Percentiles rank a stretch among this genome's conserved stretches.
Conservation (phyloP, 2,329 filamentous ascomycete species). For the Exophiala phaeomuriformis region DNA sequence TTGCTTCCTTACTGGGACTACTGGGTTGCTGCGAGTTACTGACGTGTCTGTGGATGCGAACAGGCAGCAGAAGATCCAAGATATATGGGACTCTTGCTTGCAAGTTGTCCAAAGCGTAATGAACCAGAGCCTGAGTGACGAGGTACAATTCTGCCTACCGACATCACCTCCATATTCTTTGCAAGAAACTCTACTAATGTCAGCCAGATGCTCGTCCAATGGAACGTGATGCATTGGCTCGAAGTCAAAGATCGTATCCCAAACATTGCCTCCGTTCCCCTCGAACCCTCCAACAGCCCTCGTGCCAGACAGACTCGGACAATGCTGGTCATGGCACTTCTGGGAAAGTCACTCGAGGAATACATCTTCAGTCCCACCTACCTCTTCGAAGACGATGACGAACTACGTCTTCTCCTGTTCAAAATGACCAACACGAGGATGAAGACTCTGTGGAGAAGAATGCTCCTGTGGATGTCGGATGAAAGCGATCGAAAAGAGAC, state of each 20-base stretch:
- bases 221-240: conserved; percentile 1
- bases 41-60: too few relatives aligned
- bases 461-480: conserved; percentile 7
- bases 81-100: conserved; percentile 9
- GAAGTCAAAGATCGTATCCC: conserved; percentile 7
- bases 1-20: too few relatives aligned
- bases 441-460: background rate
- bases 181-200: background rate
- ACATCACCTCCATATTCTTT: background rate
- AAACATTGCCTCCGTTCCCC: background rate
- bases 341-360: conserved; percentile 10
- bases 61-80: conserved; percentile 3
- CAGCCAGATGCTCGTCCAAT: conserved; percentile 1
- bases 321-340: conserved; percentile 12
- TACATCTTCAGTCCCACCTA: conserved; percentile 18
- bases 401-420: conserved; percentile 52
- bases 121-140: conserved; percentile 3
- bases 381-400: conserved; percentile 12
- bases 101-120: conserved; percentile 2
- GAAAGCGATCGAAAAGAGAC: conserved; percentile 1
- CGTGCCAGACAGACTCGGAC: conserved; percentile 4
- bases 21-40: too few relatives aligned
- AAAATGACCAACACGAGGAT: conserved; percentile 54
- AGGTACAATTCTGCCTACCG: background rate
- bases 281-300: conserved; percentile 5